A percentile compares a stretch with the other conserved stretches of the same genome.
phyloP scores from a whole-genome alignment of 352 stramenopile species.

The Globisporangium parvum region DNA sequence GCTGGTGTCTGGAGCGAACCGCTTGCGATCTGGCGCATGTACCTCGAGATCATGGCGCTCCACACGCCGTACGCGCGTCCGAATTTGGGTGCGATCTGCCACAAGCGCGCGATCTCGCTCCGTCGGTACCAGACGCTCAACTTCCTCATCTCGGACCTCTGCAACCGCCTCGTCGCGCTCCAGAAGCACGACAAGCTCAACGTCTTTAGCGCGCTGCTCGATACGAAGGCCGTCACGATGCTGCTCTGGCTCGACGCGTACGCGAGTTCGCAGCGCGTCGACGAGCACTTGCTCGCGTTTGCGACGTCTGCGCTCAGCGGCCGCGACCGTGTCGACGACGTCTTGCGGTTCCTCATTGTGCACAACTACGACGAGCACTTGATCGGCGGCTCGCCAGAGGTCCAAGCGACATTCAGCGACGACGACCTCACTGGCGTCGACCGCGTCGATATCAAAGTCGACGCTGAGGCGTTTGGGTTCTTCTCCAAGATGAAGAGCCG shows the following conservation, averaged over 20 bases:
- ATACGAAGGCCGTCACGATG: constrained; percentile 41
- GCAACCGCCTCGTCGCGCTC: constrained; percentile 48
- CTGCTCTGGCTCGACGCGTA: constrained; percentile 49
- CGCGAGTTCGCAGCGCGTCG: constrained; percentile 50
- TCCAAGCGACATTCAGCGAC: constrained; percentile 29
- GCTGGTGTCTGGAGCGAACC: constrained; percentile 69
- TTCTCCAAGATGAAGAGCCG: constrained; percentile 41
- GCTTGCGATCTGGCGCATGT: constrained; percentile 65
- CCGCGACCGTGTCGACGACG: constrained; percentile 27
- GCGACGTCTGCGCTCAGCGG: constrained; percentile 25
- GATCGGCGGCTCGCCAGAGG: constrained; percentile 32
- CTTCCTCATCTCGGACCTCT: constrained; percentile 74
- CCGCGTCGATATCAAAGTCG: constrained; percentile 50
- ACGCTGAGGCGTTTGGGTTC: constrained; percentile 26
- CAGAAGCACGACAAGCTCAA: constrained; percentile 23
- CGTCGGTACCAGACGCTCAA: constrained; percentile 74
- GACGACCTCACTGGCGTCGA: constrained; percentile 43
- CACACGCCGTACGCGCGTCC: constrained; percentile 36
- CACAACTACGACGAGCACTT: constrained; percentile 75
- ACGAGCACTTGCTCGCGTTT: constrained; percentile 43
- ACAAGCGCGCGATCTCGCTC: constrained; percentile 51
- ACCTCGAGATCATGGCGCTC: constrained; percentile 45
- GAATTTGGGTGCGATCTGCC: constrained; percentile 34
- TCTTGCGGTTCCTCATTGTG: constrained; percentile 66
- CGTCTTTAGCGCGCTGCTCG: constrained; percentile 33